Evolutionary conservation across 805 yeast genomes (phyloP).

Genomic region (Citeromyces nyonsensis): DNA sequence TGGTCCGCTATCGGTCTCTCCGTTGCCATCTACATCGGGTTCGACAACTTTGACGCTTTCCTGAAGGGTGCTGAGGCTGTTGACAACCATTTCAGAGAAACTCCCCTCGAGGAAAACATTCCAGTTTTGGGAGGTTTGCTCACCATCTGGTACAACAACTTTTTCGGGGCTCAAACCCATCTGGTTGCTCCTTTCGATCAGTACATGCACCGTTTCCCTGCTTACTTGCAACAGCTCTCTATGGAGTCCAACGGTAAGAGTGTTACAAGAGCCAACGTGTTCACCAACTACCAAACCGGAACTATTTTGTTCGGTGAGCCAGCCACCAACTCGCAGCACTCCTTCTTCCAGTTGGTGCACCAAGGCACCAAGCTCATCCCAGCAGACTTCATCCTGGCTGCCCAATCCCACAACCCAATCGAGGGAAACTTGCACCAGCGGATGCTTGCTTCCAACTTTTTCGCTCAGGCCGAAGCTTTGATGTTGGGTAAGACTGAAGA

Average conservation of each 20-base stretch:
- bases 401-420: constrained; percentile 95
- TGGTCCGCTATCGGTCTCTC: constrained; percentile 98
- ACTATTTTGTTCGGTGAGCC: constrained; percentile 96
- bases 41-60: constrained; percentile 82
- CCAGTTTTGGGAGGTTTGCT: constrained; percentile 89
- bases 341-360: constrained; percentile 98
- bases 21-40: constrained; percentile 90
- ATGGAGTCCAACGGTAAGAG: constrained; percentile 99
- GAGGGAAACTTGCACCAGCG: constrained; percentile 88
- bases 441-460: constrained; percentile 98
- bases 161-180: constrained; percentile 96
- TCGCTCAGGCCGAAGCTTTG: constrained; percentile 96
- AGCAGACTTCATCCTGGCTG: constrained; percentile 92
- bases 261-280: constrained; percentile 82
- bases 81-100: constrained; percentile 74
- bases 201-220: constrained; percentile 98
- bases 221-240: constrained; percentile 94
- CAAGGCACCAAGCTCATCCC: constrained; percentile 98
- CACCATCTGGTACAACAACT: constrained; percentile 97
- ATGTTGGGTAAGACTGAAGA: constrained; percentile 88
- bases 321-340: constrained; percentile 97
- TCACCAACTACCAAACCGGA: constrained; percentile 92
- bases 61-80: constrained; percentile 96
- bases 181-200: constrained; percentile 98
- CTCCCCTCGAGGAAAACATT: constrained; percentile 84